Evolutionary conservation across 495 filamentous ascomycete genomes (phyloP).

Genomic region (Talaromyces liani): DNA sequence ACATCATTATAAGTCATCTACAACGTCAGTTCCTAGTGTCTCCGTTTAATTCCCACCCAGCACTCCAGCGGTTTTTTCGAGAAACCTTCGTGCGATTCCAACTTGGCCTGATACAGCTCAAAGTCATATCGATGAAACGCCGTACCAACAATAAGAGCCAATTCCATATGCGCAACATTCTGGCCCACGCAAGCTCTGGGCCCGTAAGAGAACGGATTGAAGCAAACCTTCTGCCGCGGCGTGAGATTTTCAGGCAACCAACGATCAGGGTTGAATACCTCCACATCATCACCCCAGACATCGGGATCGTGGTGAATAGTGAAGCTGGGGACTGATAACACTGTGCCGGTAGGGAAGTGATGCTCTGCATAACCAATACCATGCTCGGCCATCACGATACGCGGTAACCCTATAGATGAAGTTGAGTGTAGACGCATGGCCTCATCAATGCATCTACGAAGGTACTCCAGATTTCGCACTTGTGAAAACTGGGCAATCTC

Average conservation of each 20-base stretch:
- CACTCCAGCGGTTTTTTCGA: slow-evolving; percentile 69
- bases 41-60: slow-evolving; percentile 53
- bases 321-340: slow-evolving; percentile 69
- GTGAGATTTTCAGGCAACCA: slow-evolving; percentile 47
- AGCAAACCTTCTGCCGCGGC: slow-evolving; percentile 54
- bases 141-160: slow-evolving; percentile 56
- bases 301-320: slow-evolving; percentile 65
- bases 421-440: slow-evolving; percentile 74
- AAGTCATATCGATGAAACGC: slow-evolving; percentile 64
- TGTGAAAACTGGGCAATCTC: slow-evolving; percentile 54
- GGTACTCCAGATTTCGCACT: slow-evolving; percentile 61
- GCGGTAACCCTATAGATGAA: slow-evolving; percentile 71
- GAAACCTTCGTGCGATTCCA: slow-evolving; percentile 73
- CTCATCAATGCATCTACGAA: slow-evolving; percentile 67
- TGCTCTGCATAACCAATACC: slow-evolving; percentile 41
- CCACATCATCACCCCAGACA: slow-evolving; percentile 66
- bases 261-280: slow-evolving; percentile 68
- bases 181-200: slow-evolving; percentile 67
- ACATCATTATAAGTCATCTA: not conserved
- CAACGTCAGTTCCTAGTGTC: slow-evolving; percentile 10
- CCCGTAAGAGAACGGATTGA: slow-evolving; percentile 71
- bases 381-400: slow-evolving; percentile 51
- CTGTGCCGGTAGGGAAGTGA: slow-evolving; percentile 58
- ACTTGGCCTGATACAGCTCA: slow-evolving; percentile 44
- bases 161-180: slow-evolving; percentile 78